phyloP scores from a whole-genome alignment of 2,329 filamentous ascomycete genomes.

The Pseudogymnoascus sp. region DNA sequence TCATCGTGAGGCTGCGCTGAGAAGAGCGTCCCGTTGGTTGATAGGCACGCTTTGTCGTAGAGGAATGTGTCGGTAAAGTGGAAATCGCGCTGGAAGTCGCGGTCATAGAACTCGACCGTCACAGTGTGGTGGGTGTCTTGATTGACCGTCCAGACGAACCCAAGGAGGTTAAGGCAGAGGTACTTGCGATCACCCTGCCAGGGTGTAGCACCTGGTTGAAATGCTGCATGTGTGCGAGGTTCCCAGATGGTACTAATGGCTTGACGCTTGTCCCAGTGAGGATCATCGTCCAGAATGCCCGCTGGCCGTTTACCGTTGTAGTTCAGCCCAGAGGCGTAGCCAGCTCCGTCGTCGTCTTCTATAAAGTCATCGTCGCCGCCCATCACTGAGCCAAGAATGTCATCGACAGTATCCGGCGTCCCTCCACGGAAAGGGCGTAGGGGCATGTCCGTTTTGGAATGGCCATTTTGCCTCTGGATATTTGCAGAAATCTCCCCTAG shows the following conservation, averaged over 20 bases:
- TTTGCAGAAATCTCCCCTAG: slow-evolving; percentile 62
- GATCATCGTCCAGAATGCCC: slow-evolving; percentile 32
- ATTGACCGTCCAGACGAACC: slow-evolving; percentile 94
- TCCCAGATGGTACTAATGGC: slow-evolving; percentile 21
- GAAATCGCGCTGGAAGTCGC: slow-evolving; percentile 84
- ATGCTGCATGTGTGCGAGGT: slow-evolving; percentile 69
- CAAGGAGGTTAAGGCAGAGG: slow-evolving; percentile 84
- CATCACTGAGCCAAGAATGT: slow-evolving; percentile 59
- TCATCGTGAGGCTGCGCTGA: slow-evolving; percentile 64
- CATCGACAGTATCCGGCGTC: slow-evolving; percentile 72
- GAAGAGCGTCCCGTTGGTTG: slow-evolving; percentile 77
- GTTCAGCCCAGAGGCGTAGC: slow-evolving; percentile 57
- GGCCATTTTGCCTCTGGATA: slow-evolving; percentile 50
- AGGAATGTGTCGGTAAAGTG: slow-evolving; percentile 95
- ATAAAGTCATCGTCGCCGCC: slow-evolving; percentile 67
- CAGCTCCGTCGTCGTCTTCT: slow-evolving; percentile 88
- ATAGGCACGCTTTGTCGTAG: slow-evolving; percentile 92
- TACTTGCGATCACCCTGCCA: slow-evolving; percentile 95
- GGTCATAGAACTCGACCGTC: slow-evolving; percentile 95
- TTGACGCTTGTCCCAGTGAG: slow-evolving; percentile 35
- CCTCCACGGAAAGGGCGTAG: slow-evolving; percentile 46
- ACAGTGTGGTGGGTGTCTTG: slow-evolving; percentile 91
- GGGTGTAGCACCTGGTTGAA: slow-evolving; percentile 90
- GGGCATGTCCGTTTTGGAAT: slow-evolving; percentile 36
- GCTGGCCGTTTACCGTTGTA: slow-evolving; percentile 59